phyloP scores from a whole-genome alignment of 441 rosid species.

The Erodium trifolium region DNA sequence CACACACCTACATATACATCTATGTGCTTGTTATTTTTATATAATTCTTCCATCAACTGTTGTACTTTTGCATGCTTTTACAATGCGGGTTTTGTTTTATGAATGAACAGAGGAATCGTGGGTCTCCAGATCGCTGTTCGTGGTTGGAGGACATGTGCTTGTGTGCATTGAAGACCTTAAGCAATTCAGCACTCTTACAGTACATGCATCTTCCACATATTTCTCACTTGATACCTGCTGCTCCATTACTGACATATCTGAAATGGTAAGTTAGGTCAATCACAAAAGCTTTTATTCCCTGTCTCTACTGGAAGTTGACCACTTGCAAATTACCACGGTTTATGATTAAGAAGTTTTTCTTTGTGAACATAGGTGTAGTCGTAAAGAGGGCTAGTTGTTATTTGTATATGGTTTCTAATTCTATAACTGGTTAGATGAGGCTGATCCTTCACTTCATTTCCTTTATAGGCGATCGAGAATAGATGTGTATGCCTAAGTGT shows the following conservation, averaged over 20 bases:
- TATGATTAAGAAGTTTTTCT: not conserved
- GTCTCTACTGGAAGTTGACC: too few species aligned
- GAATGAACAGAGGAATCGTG: constrained; percentile 47
- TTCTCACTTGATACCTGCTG: constrained; percentile 54
- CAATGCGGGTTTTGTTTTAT: not conserved
- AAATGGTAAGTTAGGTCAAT: constrained; percentile 42
- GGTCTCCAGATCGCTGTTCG: constrained; percentile 65
- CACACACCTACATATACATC: not conserved
- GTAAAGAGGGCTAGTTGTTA: too few species aligned
- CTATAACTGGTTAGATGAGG: not conserved
- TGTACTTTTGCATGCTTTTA: not conserved
- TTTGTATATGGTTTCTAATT: too few species aligned
- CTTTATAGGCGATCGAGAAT: constrained; percentile 46
- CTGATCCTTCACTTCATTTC: not conserved
- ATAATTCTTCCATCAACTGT: not conserved
- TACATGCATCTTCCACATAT: constrained; percentile 43
- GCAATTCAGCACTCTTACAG: constrained; percentile 43
- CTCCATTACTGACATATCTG: constrained; percentile 42
- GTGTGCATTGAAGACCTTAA: constrained; percentile 67
- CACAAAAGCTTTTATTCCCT: not conserved
- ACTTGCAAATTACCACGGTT: not conserved
- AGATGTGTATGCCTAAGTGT: constrained; percentile 30
- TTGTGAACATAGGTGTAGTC: not conserved
- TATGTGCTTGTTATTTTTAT: not conserved
- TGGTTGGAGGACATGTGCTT: constrained; percentile 48